A percentile compares a stretch with the other conserved stretches of the same genome.
These are phyloP conservation scores for Jaenimonas drosophilae DNA, from an alignment of 208 protist genomes.

Conservation along the genomic window DNA sequence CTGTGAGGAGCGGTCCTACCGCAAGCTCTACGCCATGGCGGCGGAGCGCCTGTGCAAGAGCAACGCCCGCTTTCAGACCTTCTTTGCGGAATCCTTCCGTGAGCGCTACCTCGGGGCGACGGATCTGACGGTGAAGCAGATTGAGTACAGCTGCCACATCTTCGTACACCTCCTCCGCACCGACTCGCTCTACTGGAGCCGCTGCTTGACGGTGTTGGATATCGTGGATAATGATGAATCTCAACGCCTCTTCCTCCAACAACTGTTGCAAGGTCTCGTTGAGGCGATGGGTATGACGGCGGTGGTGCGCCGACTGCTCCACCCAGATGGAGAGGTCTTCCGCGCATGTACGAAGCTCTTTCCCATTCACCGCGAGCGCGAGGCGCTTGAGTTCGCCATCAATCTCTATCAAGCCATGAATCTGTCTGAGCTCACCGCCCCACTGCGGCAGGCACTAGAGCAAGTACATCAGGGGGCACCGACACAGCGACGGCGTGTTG, in stretches of 20 bases:
- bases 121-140: constrained; percentile 94
- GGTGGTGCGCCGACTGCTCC: constrained; percentile 23
- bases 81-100: constrained; percentile 82
- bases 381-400: constrained; percentile 33
- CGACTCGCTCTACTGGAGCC: constrained; percentile 92
- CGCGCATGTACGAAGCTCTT: constrained; percentile 41
- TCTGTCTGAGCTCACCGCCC: constrained; percentile 38
- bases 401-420: constrained; percentile 61
- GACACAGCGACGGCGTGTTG: neutral
- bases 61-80: constrained; percentile 75
- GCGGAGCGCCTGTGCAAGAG: constrained; percentile 95
- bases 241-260: constrained; percentile 73
- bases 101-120: constrained; percentile 91
- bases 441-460: constrained; percentile 35
- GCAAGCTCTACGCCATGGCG: constrained; percentile 93
- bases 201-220: constrained; percentile 52
- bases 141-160: constrained; percentile 96
- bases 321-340: constrained; percentile 44
- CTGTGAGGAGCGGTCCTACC: constrained; percentile 94
- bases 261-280: constrained; percentile 45
- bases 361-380: constrained; percentile 20
- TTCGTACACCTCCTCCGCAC: constrained; percentile 95
- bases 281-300: constrained; percentile 56
- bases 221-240: constrained; percentile 64
- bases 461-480: constrained; percentile 12